Base-by-base conservation (phyloP, 176 grass and related monocot species). In the Urochloa ruziziensis region DNA sequence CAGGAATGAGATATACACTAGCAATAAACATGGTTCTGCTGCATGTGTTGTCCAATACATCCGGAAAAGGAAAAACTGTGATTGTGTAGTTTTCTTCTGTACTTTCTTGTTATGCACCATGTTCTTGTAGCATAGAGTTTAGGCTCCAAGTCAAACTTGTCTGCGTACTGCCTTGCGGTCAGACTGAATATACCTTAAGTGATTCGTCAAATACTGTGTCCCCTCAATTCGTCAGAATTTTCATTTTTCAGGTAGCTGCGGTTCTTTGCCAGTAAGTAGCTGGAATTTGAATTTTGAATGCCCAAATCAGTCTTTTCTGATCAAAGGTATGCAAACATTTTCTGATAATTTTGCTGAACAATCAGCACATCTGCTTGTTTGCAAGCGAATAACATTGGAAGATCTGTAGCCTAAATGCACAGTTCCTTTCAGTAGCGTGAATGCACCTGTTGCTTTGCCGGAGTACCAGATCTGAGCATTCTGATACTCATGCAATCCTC, bases 1-100 rank as follows among this genome's bases (percentile, higher is more conserved):
- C 46, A 95, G 87, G 83, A 94, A 98, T 12, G 93, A 98, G 78
- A 90, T 98, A 19, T 98, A 95, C 51, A 98, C 96, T 0, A 93
- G 96, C 74, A 93, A 95, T 80, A 91, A 85, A 33, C 58, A 92
- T 15, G 96, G 96, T 35, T 35, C 29, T 98, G 70, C 87, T 98
- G 65, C 96, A 98, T 85, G 93, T 98, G 34, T 98, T 93, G 96
- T 98, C 93, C 25, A 93, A 89, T 60, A 62, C 80, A 83, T 29
- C 27, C 43, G 1, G 13, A n/a, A n/a, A n/a, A n/a, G 21, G 61
- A 70, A 4, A 42, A 70, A 34, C 42, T 62, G 7, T 59, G 36
- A 88, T 60, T 60, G 62, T 81, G 82, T 67, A 81, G 37, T 68
- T 21, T 40, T 30, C 27, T 67, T 85, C 23, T 82, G 53, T 36